A percentile compares a stretch with the other conserved stretches of the same genome.
These are phyloP conservation scores for Eimeria necatrix DNA, from an alignment of 169 alveolate genomes.

Conservation along the genomic window DNA sequence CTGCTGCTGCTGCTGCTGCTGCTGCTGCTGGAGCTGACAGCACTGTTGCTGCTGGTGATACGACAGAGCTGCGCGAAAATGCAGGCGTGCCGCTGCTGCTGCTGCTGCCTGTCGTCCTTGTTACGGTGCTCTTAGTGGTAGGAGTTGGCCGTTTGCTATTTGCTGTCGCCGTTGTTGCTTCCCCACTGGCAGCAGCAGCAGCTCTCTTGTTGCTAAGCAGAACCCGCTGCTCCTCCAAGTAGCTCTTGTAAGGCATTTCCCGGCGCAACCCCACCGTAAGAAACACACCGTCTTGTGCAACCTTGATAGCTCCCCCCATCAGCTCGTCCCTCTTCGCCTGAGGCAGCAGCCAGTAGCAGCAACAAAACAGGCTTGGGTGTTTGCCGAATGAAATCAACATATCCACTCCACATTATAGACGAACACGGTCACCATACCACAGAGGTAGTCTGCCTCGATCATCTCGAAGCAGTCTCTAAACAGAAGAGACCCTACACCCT, in stretches of 20 bases:
- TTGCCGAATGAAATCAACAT: not conserved
- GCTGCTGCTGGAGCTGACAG: not conserved
- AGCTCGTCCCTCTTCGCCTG: slow-evolving; percentile 60
- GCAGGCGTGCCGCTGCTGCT: slow-evolving; percentile 34
- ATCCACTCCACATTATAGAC: not conserved
- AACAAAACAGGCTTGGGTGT: not conserved
- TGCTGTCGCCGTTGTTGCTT: not conserved
- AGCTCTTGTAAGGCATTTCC: not conserved
- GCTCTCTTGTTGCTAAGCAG: slow-evolving; percentile 2
- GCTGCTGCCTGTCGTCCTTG: not conserved
- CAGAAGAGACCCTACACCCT: too few species aligned
- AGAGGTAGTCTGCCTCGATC: too few species aligned
- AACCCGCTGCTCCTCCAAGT: slow-evolving; percentile 52
- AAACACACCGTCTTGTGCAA: slow-evolving; percentile 59
- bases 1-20: not conserved
- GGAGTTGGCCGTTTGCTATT: not conserved
- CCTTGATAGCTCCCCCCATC: slow-evolving; percentile 62
- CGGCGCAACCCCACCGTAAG: slow-evolving; percentile 36
- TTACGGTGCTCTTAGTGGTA: not conserved
- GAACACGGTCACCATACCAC: too few species aligned
- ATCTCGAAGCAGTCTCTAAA: too few species aligned
- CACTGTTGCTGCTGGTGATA: not conserved
- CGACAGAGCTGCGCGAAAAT: not conserved
- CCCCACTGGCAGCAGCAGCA: slow-evolving; percentile 55
- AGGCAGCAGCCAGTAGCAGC: not conserved